A percentile compares a stretch with the other conserved stretches of the same genome.
Evolutionary conservation across 2,329 filamentous ascomycete species (phyloP).

Genomic region (Beauveria sp.): DNA sequence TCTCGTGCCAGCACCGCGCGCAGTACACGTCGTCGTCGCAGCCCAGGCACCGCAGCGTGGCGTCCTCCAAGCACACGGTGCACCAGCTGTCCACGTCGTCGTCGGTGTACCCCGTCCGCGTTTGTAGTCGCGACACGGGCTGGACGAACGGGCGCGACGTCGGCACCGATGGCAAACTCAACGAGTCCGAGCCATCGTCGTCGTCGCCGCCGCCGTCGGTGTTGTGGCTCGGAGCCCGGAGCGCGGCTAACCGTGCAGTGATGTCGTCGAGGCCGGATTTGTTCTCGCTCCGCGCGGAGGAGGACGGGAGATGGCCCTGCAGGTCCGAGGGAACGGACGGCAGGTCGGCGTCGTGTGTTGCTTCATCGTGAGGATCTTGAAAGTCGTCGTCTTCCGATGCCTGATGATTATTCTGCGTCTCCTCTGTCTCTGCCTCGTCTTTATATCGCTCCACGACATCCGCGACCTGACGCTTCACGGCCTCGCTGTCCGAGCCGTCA

Average conservation of each 20-base stretch:
- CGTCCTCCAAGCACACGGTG: conserved; percentile 74
- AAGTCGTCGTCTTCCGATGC: conserved; percentile 8
- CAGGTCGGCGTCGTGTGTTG: conserved; percentile 22
- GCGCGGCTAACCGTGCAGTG: conserved; percentile 43
- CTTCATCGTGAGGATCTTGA: conserved; percentile 12
- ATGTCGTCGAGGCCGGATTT: conserved; percentile 35
- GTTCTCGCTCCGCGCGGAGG: conserved; percentile 15
- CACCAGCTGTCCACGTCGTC: conserved; percentile 73
- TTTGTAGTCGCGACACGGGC: conserved; percentile 30
- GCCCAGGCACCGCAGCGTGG: conserved; percentile 61
- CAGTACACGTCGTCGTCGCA: conserved; percentile 72
- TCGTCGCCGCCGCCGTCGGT: conserved; percentile 14
- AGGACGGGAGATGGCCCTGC: conserved; percentile 24
- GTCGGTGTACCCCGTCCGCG: conserved; percentile 47
- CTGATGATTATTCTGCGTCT: conserved; percentile 14
- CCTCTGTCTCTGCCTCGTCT: conserved; percentile 35
- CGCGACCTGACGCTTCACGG: conserved; percentile 37
- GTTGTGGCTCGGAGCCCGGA: conserved; percentile 29
- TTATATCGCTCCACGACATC: conserved; percentile 37
- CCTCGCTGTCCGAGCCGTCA: conserved; percentile 44
- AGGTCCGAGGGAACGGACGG: conserved; percentile 40
- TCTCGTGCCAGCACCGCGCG: conserved; percentile 70
- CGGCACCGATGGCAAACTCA: conserved; percentile 42
- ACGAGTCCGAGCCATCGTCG: conserved; percentile 22
- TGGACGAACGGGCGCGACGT: conserved; percentile 39